These are phyloP conservation scores for Trichoderma lentiforme DNA, from an alignment of 2,329 filamentous ascomycete species.

Conservation along the genomic window DNA sequence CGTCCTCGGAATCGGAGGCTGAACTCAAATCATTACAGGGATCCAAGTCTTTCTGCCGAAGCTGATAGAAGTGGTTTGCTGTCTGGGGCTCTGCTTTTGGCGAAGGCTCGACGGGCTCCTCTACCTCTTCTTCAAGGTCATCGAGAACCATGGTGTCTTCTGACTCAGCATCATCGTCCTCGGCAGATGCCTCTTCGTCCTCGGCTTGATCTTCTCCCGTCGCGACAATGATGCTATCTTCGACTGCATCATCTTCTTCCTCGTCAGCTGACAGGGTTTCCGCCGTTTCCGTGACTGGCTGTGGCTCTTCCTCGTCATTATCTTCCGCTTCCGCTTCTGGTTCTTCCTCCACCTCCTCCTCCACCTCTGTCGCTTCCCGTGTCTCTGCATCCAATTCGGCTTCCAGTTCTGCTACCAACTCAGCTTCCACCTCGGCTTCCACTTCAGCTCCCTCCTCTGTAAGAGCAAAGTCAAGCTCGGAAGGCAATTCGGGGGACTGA, in stretches of 20 bases:
- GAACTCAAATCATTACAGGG: slow-evolving; percentile 43
- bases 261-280: slow-evolving; percentile 14
- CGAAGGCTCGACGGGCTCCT: slow-evolving; percentile 18
- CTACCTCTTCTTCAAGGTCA: slow-evolving; percentile 20
- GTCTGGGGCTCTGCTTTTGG: slow-evolving; percentile 8
- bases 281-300: neutral
- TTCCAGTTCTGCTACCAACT: neutral
- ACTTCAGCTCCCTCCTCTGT: slow-evolving; percentile 31
- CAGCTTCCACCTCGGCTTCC: slow-evolving; percentile 20
- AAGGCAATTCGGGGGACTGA: slow-evolving; percentile 44
- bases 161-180: slow-evolving; percentile 19
- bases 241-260: slow-evolving; percentile 14
- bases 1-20: slow-evolving; percentile 56
- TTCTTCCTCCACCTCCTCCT: slow-evolving; percentile 18
- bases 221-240: slow-evolving; percentile 20
- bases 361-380: slow-evolving; percentile 25
- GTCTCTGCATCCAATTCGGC: slow-evolving; percentile 23
- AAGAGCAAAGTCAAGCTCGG: slow-evolving; percentile 39
- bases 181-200: slow-evolving; percentile 15
- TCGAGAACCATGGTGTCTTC: slow-evolving; percentile 28
- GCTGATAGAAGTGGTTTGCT: slow-evolving; percentile 30
- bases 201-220: slow-evolving; percentile 3
- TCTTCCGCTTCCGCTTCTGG: slow-evolving; percentile 25
- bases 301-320: neutral
- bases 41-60: slow-evolving; percentile 48